Conservation (phyloP, 345 rosid species). For the Orychophragmus violaceus region DNA sequence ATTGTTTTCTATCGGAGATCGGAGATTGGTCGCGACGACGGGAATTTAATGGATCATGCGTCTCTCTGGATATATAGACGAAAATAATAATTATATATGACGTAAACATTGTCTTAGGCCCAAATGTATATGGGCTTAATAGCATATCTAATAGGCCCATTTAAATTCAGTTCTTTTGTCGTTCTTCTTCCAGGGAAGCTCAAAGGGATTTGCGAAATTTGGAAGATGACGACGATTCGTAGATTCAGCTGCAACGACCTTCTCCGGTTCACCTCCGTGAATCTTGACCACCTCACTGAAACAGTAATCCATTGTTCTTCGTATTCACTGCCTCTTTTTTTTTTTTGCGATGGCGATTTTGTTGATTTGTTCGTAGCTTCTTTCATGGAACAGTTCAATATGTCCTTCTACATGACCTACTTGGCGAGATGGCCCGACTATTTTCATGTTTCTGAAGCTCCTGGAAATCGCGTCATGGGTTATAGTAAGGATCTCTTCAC, state of each 20-base stretch:
- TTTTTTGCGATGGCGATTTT: neutral
- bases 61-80: neutral
- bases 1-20: neutral
- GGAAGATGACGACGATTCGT: conserved; percentile 78
- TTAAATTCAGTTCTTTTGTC: neutral
- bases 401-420: conserved; percentile 97
- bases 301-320: conserved; percentile 39
- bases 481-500: conserved; percentile 48
- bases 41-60: neutral
- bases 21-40: neutral
- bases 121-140: conserved; percentile 6
- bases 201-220: conserved; percentile 1
- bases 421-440: conserved; percentile 96
- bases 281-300: conserved; percentile 92
- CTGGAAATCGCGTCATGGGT: conserved; percentile 75
- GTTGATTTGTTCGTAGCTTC: neutral
- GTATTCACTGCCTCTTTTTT: neutral
- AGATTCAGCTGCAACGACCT: conserved; percentile 94
- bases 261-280: conserved; percentile 76
- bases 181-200: neutral
- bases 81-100: neutral
- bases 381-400: conserved; percentile 58
- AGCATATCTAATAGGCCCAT: neutral
- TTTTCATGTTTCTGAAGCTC: conserved; percentile 88
- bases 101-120: neutral